phyloP scores from a whole-genome alignment of 768 basidiomycete species.

The Pluteus cervinus region DNA sequence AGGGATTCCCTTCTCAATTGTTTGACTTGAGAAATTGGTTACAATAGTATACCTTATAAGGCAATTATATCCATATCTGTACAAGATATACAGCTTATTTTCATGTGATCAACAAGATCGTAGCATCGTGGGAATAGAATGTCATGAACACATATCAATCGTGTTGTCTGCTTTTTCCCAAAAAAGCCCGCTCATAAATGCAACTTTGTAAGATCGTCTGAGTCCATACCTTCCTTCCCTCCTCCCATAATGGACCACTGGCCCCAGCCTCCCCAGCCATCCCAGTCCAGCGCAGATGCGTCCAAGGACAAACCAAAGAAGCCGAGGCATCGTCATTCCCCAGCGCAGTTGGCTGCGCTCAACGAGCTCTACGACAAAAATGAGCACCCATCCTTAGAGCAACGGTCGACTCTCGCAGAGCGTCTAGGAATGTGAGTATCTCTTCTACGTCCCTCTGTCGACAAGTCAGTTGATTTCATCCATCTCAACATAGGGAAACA shows the following conservation, averaged over 20 bases:
- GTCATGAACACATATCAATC: constrained; percentile 10
- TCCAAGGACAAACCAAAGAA: constrained; percentile 53
- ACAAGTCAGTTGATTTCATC: constrained; percentile 11
- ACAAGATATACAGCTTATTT: too few relatives aligned
- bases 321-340: constrained; percentile 72
- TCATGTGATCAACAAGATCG: too few relatives aligned
- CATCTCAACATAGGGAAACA: constrained; percentile 51
- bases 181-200: constrained; percentile 4
- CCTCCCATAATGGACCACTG: constrained; percentile 6
- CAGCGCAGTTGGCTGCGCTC: constrained; percentile 65
- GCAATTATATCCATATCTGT: too few relatives aligned
- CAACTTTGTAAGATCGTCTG: constrained; percentile 9
- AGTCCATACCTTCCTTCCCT: constrained; percentile 13
- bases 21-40: too few relatives aligned
- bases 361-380: constrained; percentile 75
- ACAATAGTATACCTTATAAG: too few relatives aligned
- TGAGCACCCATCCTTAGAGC: constrained; percentile 68
- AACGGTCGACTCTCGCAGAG: constrained; percentile 62
- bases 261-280: constrained; percentile 16
- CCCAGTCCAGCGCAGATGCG: constrained; percentile 16
- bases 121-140: too few relatives aligned
- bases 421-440: constrained; percentile 67
- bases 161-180: constrained; percentile 3
- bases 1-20: too few relatives aligned
- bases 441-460: constrained; percentile 11